phyloP scores from a whole-genome alignment of 1,139 yeast genomes.

The Sugiyamaella sp. region DNA sequence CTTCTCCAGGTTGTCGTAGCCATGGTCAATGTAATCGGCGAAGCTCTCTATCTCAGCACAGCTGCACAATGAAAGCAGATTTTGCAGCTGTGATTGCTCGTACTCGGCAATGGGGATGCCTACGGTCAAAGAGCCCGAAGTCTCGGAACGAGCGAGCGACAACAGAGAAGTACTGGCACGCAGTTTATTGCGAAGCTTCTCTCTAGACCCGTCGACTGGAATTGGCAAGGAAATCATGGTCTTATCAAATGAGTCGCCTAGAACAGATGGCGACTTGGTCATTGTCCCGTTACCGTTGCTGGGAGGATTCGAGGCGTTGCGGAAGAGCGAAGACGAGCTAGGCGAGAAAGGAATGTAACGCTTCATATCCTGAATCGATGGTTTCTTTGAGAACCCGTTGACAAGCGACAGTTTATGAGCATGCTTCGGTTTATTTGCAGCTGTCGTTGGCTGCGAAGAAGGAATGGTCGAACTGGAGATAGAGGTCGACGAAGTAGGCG shows the following conservation, averaged over 20 bases:
- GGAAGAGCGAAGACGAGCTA: constrained; percentile 20
- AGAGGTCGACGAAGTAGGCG: neutral
- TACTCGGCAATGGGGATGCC: constrained; percentile 41
- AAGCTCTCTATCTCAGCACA: constrained; percentile 40
- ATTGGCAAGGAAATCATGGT: constrained; percentile 59
- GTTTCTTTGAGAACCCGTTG: constrained; percentile 21
- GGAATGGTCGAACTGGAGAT: neutral
- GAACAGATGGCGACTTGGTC: constrained; percentile 21
- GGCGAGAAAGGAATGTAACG: constrained; percentile 27
- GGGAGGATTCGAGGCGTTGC: constrained; percentile 14
- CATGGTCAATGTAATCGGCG: constrained; percentile 35
- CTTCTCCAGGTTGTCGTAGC: constrained; percentile 37
- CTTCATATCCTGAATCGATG: constrained; percentile 29
- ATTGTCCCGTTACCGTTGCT: constrained; percentile 15
- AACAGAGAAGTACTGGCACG: constrained; percentile 56
- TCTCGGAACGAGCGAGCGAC: constrained; percentile 42
- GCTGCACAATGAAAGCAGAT: constrained; percentile 45
- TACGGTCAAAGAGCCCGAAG: constrained; percentile 34
- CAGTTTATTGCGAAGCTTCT: constrained; percentile 55
- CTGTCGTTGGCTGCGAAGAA: neutral
- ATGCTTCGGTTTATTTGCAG: constrained; percentile 9
- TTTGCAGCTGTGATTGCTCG: constrained; percentile 38
- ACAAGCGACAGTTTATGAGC: constrained; percentile 22
- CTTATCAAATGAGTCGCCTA: constrained; percentile 31
- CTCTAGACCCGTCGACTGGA: constrained; percentile 57